These are phyloP conservation scores for Boletus mariae DNA, from an alignment of 1,284 basidiomycete genomes.

Conservation along the genomic window DNA sequence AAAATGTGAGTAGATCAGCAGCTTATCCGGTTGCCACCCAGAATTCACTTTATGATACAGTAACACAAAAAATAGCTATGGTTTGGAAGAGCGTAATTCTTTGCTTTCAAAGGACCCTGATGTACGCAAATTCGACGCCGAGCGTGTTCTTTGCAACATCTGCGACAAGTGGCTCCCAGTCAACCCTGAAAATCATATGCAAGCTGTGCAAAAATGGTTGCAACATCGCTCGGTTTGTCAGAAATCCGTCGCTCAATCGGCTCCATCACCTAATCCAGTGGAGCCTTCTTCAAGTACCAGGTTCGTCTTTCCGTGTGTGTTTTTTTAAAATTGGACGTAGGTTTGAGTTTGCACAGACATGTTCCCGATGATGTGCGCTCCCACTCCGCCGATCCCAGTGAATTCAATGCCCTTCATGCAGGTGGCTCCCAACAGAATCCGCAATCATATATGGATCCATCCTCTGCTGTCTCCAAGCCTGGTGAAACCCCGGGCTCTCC, in stretches of 20 bases:
- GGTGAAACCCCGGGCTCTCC: conserved; percentile 27
- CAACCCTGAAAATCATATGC: conserved; percentile 48
- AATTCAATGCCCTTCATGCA: conserved; percentile 6
- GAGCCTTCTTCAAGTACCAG: conserved; percentile 27
- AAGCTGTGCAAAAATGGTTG: conserved; percentile 52
- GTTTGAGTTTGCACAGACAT: conserved; percentile 12
- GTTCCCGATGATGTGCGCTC: conserved; percentile 12
- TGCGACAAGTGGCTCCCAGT: conserved; percentile 65
- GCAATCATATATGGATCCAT: conserved; percentile 13
- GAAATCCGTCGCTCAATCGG: conserved; percentile 23
- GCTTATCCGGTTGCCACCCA: conserved; percentile 7
- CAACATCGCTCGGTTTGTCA: conserved; percentile 48
- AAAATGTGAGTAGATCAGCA: conserved; percentile 48
- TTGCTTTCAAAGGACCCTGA: conserved; percentile 60
- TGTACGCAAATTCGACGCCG: conserved; percentile 66
- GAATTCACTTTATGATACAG: conserved; percentile 27
- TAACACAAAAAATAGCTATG: conserved; percentile 48
- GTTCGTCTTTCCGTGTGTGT: conserved; percentile 12
- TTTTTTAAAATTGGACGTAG: background rate
- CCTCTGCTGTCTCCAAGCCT: conserved; percentile 11
- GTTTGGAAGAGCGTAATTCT: conserved; percentile 55
- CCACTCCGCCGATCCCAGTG: conserved; percentile 10
- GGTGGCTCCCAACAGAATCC: conserved; percentile 8
- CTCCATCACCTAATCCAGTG: conserved; percentile 8
- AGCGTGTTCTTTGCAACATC: conserved; percentile 62